These are phyloP conservation scores for Boletus fagicola DNA, from an alignment of 768 basidiomycete genomes.

Conservation along the genomic window DNA sequence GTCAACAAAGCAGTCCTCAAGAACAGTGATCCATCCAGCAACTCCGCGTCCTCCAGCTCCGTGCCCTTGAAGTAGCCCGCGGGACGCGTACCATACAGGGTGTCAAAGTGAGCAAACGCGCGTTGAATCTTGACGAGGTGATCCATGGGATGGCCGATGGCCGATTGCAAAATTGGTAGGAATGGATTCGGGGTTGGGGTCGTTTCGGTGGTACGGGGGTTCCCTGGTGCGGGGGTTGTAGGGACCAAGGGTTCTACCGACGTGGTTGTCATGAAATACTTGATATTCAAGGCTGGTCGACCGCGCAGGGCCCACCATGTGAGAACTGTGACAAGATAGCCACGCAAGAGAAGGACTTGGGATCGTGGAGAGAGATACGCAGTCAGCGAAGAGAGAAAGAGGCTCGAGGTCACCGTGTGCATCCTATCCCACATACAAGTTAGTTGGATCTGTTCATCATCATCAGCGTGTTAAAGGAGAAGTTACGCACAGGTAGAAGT, in stretches of 20 bases:
- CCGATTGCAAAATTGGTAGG: constrained; percentile 39
- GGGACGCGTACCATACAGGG: constrained; percentile 29
- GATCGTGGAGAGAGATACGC: constrained; percentile 13
- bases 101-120: constrained; percentile 34
- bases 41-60: constrained; percentile 31
- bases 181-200: constrained; percentile 36
- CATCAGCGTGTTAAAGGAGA: neutral
- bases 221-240: neutral
- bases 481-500: too few relatives aligned
- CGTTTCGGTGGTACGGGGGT: constrained; percentile 11
- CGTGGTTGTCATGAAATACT: constrained; percentile 29
- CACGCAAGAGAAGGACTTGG: constrained; percentile 30
- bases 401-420: constrained; percentile 31
- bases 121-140: constrained; percentile 36
- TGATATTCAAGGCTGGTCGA: constrained; percentile 30
- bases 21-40: constrained; percentile 38
- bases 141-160: constrained; percentile 36
- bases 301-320: constrained; percentile 32
- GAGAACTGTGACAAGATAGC: constrained; percentile 25
- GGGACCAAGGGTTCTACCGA: constrained; percentile 16
- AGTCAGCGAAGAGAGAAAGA: constrained; percentile 29
- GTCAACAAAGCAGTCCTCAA: constrained; percentile 31
- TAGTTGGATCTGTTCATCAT: neutral
- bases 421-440: constrained; percentile 15
- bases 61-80: constrained; percentile 30